These are phyloP conservation scores for Aspergillus vadensis DNA, from an alignment of 2,329 filamentous ascomycete species.

Conservation along the genomic window DNA sequence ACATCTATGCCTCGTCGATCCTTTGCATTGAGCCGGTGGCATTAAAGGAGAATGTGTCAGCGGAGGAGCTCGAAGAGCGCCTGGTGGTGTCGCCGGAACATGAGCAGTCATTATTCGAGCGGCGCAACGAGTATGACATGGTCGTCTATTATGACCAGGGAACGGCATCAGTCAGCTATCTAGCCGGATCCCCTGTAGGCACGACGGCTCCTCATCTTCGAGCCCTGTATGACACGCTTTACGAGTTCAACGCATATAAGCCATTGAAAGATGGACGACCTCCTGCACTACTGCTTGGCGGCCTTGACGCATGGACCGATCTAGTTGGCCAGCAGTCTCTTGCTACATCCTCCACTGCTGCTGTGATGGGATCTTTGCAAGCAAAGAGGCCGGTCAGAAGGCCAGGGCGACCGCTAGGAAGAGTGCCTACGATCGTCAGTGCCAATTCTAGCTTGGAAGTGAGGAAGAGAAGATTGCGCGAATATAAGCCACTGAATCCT, in stretches of 20 bases:
- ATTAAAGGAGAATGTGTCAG: constrained; percentile 67
- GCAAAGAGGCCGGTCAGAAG: constrained; percentile 39
- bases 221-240: constrained; percentile 75
- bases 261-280: constrained; percentile 64
- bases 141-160: constrained; percentile 87
- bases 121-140: constrained; percentile 75
- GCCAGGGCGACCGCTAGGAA: constrained; percentile 52
- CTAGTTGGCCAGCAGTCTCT: constrained; percentile 72
- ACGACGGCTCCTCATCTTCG: constrained; percentile 61
- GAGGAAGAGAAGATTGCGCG: constrained; percentile 58
- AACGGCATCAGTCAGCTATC: constrained; percentile 61
- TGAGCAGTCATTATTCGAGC: constrained; percentile 74
- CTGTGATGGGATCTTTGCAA: constrained; percentile 50
- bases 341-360: constrained; percentile 58
- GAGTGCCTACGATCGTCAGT: constrained; percentile 55
- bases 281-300: constrained; percentile 78
- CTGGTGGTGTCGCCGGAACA: constrained; percentile 50
- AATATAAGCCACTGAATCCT: constrained; percentile 71
- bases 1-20: constrained; percentile 79
- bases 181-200: constrained; percentile 49
- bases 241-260: constrained; percentile 79
- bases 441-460: constrained; percentile 56
- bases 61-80: constrained; percentile 60
- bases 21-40: constrained; percentile 89
- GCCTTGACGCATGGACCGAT: constrained; percentile 82